Evolutionary conservation across 2,329 filamentous ascomycete genomes (phyloP), one percentile per base, ranked within the genome.

Genomic region (Aspergillus sp.): DNA sequence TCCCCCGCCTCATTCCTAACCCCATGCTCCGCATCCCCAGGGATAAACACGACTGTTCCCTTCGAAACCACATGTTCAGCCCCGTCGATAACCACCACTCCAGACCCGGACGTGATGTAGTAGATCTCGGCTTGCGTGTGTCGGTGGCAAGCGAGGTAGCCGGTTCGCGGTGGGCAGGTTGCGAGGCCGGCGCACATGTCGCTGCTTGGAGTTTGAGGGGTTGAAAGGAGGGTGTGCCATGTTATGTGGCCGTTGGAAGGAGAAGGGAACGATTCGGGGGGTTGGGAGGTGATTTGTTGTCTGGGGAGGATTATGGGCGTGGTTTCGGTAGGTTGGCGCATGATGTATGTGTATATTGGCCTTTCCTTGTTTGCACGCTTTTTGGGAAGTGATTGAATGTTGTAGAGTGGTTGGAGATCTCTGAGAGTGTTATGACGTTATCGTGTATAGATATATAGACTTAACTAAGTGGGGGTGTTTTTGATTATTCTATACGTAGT

Each of bases 91-190:
- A 62, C 68, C 3, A 79, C 67, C 7, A 74, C 61, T 0, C 74
- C 77, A 0, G 57, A 63, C 0, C 77, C 77, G 0, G 69, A 59
- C 0, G 73, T 65, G 17, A 80, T 64, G 53, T 79, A 67, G 51
- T 80, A 80, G 1, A 80, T 68, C 61, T 80, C 78, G 0, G 78
- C 72, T 38, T 80, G 77, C 4, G 57, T 42, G 52, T 80, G 78
- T 0, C 73, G 68, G 60, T 80, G 77, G 4, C 34, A 17, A 3
- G 34, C 18, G 6, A 49, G 48, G 13, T 15, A 39, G 11, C 48
- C 48, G 17, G 18, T 39, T 12, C 24, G n/a, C 0, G 17, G 18
- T 4, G 48, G 32, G 18, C 48, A 49, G 12, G 13, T 24, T n/a
- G 48, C 48, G 30, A 49, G 34, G 1, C 48, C 48, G 9, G 48